Conservation (phyloP, 768 basidiomycete species). For the Hygrocybe punicea region DNA sequence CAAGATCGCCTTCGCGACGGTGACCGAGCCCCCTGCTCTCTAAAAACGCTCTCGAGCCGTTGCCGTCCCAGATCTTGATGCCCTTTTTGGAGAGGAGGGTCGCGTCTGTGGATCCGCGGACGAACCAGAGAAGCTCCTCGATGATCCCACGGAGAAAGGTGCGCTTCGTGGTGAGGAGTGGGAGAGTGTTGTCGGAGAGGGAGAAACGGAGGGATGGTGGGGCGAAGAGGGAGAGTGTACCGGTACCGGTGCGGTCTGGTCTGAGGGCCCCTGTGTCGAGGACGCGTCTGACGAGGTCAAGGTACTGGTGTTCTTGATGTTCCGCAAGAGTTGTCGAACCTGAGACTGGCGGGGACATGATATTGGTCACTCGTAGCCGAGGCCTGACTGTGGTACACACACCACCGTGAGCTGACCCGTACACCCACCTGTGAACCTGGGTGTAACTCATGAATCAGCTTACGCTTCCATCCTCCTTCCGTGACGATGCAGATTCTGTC, state of each 20-base stretch:
- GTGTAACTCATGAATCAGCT: too few relatives aligned
- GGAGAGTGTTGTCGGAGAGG: slow-evolving; percentile 68
- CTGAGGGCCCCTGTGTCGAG: slow-evolving; percentile 73
- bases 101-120: slow-evolving; percentile 80
- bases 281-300: slow-evolving; percentile 73
- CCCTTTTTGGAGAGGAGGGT: slow-evolving; percentile 72
- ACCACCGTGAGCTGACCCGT: too few relatives aligned
- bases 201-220: slow-evolving; percentile 89
- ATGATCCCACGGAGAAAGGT: slow-evolving; percentile 89
- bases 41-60: slow-evolving; percentile 84
- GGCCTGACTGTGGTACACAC: too few relatives aligned
- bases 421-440: too few relatives aligned
- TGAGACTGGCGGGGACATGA: too few relatives aligned
- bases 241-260: slow-evolving; percentile 92
- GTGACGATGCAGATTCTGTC: too few relatives aligned
- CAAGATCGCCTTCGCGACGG: slow-evolving; percentile 86
- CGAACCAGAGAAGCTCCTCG: slow-evolving; percentile 95
- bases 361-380: too few relatives aligned
- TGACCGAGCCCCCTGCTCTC: slow-evolving; percentile 81
- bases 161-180: slow-evolving; percentile 91
- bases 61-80: slow-evolving; percentile 97
- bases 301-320: slow-evolving; percentile 90
- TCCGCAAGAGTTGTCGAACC: too few relatives aligned
- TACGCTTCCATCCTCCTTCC: too few relatives aligned
- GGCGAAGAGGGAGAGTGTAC: slow-evolving; percentile 88